Conservation (phyloP, 2,329 filamentous ascomycete genomes). For the Cercospora canescens region DNA sequence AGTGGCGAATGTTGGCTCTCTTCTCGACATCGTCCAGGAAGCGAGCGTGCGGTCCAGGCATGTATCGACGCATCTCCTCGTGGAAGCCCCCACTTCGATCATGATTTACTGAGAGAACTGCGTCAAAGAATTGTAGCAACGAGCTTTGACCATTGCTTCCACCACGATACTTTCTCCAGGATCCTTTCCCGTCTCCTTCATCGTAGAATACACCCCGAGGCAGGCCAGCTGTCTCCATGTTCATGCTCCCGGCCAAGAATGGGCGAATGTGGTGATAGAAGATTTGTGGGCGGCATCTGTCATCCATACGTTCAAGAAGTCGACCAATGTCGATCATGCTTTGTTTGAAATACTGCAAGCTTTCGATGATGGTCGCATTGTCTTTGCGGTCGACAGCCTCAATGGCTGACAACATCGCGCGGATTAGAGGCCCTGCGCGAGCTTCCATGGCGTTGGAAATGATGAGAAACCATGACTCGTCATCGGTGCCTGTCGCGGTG, state of each 20-base stretch:
- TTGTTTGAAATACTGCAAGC: slow-evolving; percentile 43
- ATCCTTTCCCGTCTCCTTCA: slow-evolving; percentile 48
- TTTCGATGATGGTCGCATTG: slow-evolving; percentile 37
- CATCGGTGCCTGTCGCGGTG: slow-evolving; percentile 88
- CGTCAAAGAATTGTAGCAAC: slow-evolving; percentile 56
- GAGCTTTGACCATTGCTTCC: slow-evolving; percentile 59
- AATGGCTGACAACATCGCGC: slow-evolving; percentile 50
- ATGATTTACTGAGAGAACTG: slow-evolving; percentile 53
- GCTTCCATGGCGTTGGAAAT: slow-evolving; percentile 56
- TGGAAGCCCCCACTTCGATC: slow-evolving; percentile 25
- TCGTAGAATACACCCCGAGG: slow-evolving; percentile 56
- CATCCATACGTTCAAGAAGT: slow-evolving; percentile 53
- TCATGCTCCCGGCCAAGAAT: slow-evolving; percentile 54
- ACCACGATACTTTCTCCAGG: slow-evolving; percentile 54
- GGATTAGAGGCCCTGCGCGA: slow-evolving; percentile 48
- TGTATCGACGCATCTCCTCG: slow-evolving; percentile 55
- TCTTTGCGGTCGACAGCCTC: slow-evolving; percentile 46
- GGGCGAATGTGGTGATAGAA: slow-evolving; percentile 57
- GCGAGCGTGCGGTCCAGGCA: slow-evolving; percentile 54
- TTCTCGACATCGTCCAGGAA: slow-evolving; percentile 50
- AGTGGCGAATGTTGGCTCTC: slow-evolving; percentile 49
- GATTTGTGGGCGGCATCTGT: slow-evolving; percentile 48
- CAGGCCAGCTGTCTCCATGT: slow-evolving; percentile 53
- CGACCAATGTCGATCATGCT: slow-evolving; percentile 44
- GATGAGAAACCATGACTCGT: slow-evolving; percentile 81